Evolutionary conservation across 2,329 filamentous ascomycete genomes (phyloP).

Genomic region (Thermomyces lanuginosus): DNA sequence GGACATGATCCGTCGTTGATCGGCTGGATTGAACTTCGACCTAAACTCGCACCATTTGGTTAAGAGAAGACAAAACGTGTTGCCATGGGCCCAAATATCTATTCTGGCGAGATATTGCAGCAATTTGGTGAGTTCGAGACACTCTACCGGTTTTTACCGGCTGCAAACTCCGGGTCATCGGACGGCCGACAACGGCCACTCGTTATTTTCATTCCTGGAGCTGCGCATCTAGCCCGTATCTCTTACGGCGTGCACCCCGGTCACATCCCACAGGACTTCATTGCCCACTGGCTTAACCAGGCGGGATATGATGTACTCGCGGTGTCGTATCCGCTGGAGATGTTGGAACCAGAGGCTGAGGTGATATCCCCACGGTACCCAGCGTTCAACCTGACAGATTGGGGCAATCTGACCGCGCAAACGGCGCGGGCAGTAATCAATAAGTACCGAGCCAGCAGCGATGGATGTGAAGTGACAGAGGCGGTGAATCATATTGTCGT

Average conservation of each 20-base stretch:
- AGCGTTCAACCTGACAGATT: constrained; percentile 8
- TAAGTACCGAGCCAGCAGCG: constrained; percentile 1
- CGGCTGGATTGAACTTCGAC: too few relatives aligned
- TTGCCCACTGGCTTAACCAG: constrained; percentile 9
- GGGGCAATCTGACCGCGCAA: constrained; percentile 10
- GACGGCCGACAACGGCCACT: constrained; percentile 4
- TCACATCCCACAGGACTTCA: constrained; percentile 7
- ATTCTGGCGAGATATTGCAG: too few relatives aligned
- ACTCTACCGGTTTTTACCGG: constrained; percentile 6
- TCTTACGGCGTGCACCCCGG: constrained; percentile 11
- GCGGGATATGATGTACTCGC: constrained; percentile 8
- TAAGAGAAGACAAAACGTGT: too few relatives aligned
- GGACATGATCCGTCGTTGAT: too few relatives aligned
- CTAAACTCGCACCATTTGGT: too few relatives aligned
- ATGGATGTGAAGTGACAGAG: too few relatives aligned
- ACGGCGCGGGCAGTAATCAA: constrained; percentile 6
- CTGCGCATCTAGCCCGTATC: constrained; percentile 9
- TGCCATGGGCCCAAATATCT: too few relatives aligned
- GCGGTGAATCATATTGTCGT: too few relatives aligned
- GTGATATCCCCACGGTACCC: constrained; percentile 7
- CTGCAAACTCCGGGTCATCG: neutral
- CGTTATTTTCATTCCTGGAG: constrained; percentile 10
- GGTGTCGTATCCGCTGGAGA: constrained; percentile 11
- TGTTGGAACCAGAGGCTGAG: too few relatives aligned
- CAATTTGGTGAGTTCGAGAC: too few relatives aligned